phyloP scores from a whole-genome alignment of 306 rosid species.

The Pterocarpus macrocarpus region DNA sequence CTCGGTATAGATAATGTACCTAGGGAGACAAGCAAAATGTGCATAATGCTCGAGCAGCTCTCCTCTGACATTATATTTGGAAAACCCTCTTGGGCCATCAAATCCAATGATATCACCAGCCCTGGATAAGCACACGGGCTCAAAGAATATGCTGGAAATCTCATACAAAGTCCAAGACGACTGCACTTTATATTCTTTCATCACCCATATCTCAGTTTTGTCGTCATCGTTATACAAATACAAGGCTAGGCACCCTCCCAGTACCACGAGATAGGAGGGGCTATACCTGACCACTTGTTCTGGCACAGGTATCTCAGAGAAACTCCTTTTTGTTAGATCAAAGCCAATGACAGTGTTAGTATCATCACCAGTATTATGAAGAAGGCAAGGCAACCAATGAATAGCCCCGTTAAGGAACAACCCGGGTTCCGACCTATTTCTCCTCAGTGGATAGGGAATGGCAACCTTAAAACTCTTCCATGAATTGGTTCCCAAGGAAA shows the following conservation, averaged over 20 bases:
- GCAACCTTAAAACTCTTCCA: neutral
- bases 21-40: neutral
- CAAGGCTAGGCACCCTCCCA: neutral
- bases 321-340: neutral
- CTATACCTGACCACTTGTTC: neutral
- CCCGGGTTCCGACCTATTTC: neutral
- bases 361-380: rapidly evolving
- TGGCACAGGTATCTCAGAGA: neutral
- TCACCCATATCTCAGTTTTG: neutral
- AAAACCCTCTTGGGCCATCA: neutral
- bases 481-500: neutral
- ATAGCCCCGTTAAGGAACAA: neutral
- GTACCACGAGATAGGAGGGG: neutral
- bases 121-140: neutral
- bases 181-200: neutral
- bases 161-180: neutral
- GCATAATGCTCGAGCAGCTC: neutral
- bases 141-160: neutral
- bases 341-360: neutral
- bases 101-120: neutral
- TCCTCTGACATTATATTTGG: neutral
- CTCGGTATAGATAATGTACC: neutral
- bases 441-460: neutral
- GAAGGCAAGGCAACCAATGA: neutral
- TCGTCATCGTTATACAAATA: neutral